Evolutionary conservation across 176 grass and related monocot species (phyloP).

Genomic region (Carex pumila): DNA sequence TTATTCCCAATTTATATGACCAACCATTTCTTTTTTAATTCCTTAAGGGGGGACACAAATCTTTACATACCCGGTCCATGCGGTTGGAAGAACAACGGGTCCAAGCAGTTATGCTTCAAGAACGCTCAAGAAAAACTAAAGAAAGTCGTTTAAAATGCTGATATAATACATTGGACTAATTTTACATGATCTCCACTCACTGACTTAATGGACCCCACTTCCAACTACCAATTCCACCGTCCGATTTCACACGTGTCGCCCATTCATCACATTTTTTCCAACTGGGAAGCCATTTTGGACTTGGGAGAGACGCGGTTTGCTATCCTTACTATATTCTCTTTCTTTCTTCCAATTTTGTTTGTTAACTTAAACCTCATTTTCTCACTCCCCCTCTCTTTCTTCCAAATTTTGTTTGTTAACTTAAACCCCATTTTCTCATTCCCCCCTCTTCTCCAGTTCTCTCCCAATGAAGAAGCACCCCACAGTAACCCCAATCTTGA

Average conservation of each 20-base stretch:
- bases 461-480: slow-evolving; percentile 10
- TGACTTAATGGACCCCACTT: slow-evolving; percentile 2
- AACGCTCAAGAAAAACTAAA: slow-evolving; percentile 15
- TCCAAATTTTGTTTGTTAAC: background rate
- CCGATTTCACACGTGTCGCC: background rate
- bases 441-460: slow-evolving; percentile 7
- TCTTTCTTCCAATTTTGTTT: background rate
- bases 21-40: too few relatives aligned
- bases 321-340: background rate
- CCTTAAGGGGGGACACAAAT: background rate
- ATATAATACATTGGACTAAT: background rate
- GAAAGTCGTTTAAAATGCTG: background rate
- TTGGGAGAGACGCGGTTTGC: slow-evolving; percentile 9
- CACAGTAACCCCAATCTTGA: background rate
- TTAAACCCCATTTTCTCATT: slow-evolving; percentile 11
- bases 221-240: background rate
- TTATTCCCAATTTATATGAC: background rate
- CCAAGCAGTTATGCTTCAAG: background rate
- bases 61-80: background rate
- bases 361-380: background rate
- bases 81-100: background rate
- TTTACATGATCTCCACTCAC: background rate
- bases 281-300: too few relatives aligned
- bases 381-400: background rate
- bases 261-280: background rate